Evolutionary conservation across 1,284 basidiomycete genomes (phyloP), one percentile per base, ranked within the genome.

Genomic region (Ustilago loliicola): DNA sequence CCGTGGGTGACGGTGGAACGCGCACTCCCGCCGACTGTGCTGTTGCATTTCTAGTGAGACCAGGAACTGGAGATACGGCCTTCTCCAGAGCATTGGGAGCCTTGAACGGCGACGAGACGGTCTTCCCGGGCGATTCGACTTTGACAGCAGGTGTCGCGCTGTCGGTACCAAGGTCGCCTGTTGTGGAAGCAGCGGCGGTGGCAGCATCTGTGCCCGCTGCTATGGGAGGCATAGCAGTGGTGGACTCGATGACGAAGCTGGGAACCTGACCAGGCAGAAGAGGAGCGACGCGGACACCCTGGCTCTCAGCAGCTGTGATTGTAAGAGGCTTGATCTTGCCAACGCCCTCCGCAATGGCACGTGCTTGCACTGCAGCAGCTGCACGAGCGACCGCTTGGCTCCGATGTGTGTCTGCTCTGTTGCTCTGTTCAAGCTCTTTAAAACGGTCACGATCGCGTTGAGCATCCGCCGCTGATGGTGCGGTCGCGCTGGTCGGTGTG

Each of bases 241-340:
- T 63, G 8, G 74, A 65, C 27, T 77, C 64, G 42, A 77, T 77
- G 62, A 72, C 66, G 36, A 77, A 77, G 55, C 74, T 77, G 9
- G 74, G 74, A 10, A 77, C 74, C 47, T 77, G 74, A 45, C 74
- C 74, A 17, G 74, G 74, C 61, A 72, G 65, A 17, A 77, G 63
- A 9, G 74, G 74, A 52, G 74, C 74, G 7, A 77, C 69, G 27
- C 69, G 69, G 11, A 77, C 74, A 17, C 74, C 74, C 21, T 77
- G 74, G 17, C 45, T 67, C 32, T 77, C 61, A 29, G 75, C 66
- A 10, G 71, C 62, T 8, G 71, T 60, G 50, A 77, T 64, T 38
- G 71, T 77, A 32, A 77, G 71, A 17, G 75, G 75, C 15, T 65
- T 70, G 63, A 77, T 77, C 58, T 72, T 68, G 15, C 63, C 67